These are phyloP conservation scores for Podospora comata DNA, from an alignment of 495 filamentous ascomycete species.

Conservation along the genomic window DNA sequence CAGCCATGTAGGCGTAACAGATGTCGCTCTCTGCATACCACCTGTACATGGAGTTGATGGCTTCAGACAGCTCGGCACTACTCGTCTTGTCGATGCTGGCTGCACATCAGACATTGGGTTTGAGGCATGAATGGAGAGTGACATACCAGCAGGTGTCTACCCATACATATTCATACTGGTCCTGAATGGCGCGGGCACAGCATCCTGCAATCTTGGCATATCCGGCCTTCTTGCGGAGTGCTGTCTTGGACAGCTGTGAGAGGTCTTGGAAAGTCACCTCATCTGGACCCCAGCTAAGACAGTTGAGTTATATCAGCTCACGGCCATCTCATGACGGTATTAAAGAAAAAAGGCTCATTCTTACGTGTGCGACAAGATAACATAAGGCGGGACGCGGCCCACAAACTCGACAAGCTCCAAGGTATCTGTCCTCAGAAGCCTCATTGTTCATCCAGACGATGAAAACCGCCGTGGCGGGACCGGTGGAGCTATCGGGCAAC, in stretches of 20 bases:
- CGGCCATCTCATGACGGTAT: too few relatives aligned
- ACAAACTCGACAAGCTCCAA: conserved; percentile 8
- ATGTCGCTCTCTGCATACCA: conserved; percentile 11
- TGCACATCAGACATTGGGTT: neutral
- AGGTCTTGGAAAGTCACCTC: conserved; percentile 20
- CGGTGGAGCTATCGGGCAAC: too few relatives aligned
- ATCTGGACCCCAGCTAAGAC: conserved; percentile 14
- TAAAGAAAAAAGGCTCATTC: too few relatives aligned
- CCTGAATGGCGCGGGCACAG: conserved; percentile 13
- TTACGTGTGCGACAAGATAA: conserved; percentile 20
- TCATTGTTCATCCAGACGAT: conserved; percentile 1
- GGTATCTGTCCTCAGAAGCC: conserved; percentile 9
- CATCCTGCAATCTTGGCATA: conserved; percentile 18
- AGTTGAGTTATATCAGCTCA: too few relatives aligned
- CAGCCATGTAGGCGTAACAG: conserved; percentile 15
- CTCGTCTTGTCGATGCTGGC: conserved; percentile 11
- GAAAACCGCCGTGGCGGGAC: neutral
- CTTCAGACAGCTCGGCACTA: conserved; percentile 15
- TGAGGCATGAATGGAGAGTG: neutral
- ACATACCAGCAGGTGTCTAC: conserved; percentile 18
- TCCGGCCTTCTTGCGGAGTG: conserved; percentile 13
- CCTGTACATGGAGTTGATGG: conserved; percentile 14
- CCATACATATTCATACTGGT: conserved; percentile 15
- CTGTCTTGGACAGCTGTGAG: neutral
- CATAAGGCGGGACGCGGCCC: conserved; percentile 10